Percentiles rank a stretch among this genome's conserved stretches.
phyloP scores from a whole-genome alignment of 2,329 filamentous ascomycete species.

The Apiospora malaysiana region DNA sequence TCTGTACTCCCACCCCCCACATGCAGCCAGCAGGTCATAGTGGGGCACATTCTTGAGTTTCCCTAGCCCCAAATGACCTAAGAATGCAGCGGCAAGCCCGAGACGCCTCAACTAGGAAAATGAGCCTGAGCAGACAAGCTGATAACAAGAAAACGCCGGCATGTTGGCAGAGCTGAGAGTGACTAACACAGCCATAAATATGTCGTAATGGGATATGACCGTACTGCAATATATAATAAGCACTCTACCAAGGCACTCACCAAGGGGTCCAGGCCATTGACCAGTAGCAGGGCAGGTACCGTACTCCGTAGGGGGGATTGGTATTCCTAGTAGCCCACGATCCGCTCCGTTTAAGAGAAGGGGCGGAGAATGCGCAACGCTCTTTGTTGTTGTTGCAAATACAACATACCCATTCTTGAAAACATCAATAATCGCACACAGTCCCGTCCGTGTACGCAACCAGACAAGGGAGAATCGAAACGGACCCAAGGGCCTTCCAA shows the following conservation, averaged over 20 bases:
- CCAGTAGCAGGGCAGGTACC: neutral
- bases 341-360: neutral
- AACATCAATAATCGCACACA: neutral
- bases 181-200: neutral
- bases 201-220: neutral
- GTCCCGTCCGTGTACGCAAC: neutral
- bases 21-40: neutral
- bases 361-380: neutral
- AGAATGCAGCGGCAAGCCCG: conserved; percentile 4
- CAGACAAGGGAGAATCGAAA: neutral
- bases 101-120: conserved; percentile 14
- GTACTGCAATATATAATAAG: neutral
- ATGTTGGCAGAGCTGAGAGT: neutral
- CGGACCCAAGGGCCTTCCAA: neutral
- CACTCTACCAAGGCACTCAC: neutral
- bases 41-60: conserved; percentile 6
- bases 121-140: neutral
- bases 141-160: neutral
- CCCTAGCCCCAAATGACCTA: neutral
- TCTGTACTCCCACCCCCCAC: neutral
- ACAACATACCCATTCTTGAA: neutral
- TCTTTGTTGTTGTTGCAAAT: neutral
- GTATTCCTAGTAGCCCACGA: neutral
- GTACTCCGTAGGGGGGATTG: neutral
- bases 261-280: neutral